Evolutionary conservation across 78 protist species (phyloP), one percentile per base, ranked within the genome.

Genomic region (Isochrysis galbana): DNA sequence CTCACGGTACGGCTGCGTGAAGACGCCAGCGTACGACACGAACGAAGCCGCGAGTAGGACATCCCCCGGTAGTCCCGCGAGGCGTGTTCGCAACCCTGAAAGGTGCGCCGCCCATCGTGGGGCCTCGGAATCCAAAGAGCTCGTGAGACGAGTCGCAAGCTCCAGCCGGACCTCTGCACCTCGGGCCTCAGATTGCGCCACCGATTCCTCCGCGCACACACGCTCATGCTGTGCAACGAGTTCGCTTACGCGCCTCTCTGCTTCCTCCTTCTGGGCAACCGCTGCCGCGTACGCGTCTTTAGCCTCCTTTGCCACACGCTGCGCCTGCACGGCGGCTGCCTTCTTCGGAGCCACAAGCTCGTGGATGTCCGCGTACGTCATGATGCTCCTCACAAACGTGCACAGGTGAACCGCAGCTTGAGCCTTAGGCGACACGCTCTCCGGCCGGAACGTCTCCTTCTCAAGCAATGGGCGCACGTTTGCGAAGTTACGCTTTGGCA

Each of bases 371-470:
- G 89, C 83, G 93, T 93, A 96, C 34, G 19, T n/a, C 55, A 89
- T 92, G 86, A 95, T 93, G 93, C 92, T 94, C 51, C 90, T 21
- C 38, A 93, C 88, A 82, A 95, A 96, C 26, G 48, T 91, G 82
- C 95, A 93, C 51, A 96, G 91, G 10, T 95, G 95, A 17, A 96
- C 96, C 36, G 97, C 97, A 17, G 97, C 97, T 10, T 0, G 0
- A 11, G 96, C 93, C 51, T 91, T 93, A 34, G 32, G 45, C 32
- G 14, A 4, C 87, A 94, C 55, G 51, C 7, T 55, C 14, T 90
- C 93, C 25, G 44, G 82, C 34, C 91, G 93, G 91, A 96, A 91
- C 44, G 54, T 44, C 46, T 77, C 92, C 44, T 42, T 42, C 46
- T 29, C 78, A n/a, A 93, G 77, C 86, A 87, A 83, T 47, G 42